phyloP scores from a whole-genome alignment of 1,284 basidiomycete genomes.

The Austroboletus niveus region DNA sequence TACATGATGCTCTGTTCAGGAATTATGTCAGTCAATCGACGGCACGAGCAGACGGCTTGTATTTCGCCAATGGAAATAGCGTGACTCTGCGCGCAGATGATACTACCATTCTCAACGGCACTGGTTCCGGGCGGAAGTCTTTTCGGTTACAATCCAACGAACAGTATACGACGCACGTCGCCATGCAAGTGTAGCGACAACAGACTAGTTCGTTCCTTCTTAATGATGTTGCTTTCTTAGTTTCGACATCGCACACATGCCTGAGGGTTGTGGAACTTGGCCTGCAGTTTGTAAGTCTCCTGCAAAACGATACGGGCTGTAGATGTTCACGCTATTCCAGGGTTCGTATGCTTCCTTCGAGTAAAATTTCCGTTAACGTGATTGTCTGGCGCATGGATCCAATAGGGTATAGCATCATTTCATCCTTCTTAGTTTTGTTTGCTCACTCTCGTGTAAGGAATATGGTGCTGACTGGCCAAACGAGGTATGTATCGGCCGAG shows the following conservation, averaged over 20 bases:
- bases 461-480: conserved; percentile 9
- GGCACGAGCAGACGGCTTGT: conserved; percentile 44
- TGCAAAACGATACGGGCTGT: not conserved
- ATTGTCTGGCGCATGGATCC: not conserved
- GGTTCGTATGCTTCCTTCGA: conserved; percentile 6
- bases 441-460: conserved; percentile 7
- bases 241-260: conserved; percentile 37
- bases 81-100: conserved; percentile 43
- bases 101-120: conserved; percentile 28
- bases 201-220: not conserved
- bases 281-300: conserved; percentile 31
- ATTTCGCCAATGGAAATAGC: conserved; percentile 42
- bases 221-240: conserved; percentile 7
- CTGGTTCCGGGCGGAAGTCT: conserved; percentile 36
- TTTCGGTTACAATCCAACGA: conserved; percentile 35
- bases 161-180: conserved; percentile 33
- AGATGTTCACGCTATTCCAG: conserved; percentile 1
- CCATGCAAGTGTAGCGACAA: not conserved
- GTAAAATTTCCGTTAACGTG: not conserved
- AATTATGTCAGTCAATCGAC: conserved; percentile 45
- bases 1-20: not conserved
- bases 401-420: not conserved
- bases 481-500: not conserved
- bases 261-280: conserved; percentile 38
- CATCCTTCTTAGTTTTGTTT: not conserved